These are phyloP conservation scores for Camelina hispida DNA, from an alignment of 345 rosid species.

Conservation along the genomic window DNA sequence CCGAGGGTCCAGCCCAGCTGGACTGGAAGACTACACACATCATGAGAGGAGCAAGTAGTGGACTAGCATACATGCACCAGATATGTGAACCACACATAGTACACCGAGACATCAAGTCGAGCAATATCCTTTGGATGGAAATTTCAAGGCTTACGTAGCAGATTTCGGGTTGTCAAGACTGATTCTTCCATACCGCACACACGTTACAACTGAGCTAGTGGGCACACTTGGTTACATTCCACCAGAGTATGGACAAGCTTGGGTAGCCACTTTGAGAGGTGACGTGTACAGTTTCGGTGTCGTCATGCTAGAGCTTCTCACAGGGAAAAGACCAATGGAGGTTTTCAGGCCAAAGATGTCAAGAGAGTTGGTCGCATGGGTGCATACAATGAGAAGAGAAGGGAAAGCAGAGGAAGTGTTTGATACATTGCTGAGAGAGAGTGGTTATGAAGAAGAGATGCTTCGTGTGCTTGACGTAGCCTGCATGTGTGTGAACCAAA, in stretches of 20 bases:
- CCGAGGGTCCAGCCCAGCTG: conserved; percentile 58
- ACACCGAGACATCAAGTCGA: conserved; percentile 69
- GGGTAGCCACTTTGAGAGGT: conserved; percentile 69
- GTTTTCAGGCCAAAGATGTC: conserved; percentile 61
- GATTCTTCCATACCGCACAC: conserved; percentile 66
- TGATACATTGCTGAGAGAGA: conserved; percentile 52
- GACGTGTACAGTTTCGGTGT: conserved; percentile 72
- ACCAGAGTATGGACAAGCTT: conserved; percentile 71
- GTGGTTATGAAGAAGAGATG: conserved; percentile 58
- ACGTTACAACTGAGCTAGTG: conserved; percentile 68
- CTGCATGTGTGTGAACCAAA: conserved; percentile 65
- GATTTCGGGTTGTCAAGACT: conserved; percentile 67
- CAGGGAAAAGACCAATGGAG: conserved; percentile 66
- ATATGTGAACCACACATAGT: conserved; percentile 70
- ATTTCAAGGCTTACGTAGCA: conserved; percentile 61
- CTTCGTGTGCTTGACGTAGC: conserved; percentile 62
- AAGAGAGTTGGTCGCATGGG: conserved; percentile 65
- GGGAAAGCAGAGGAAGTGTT: conserved; percentile 56
- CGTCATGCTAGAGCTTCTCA: conserved; percentile 63
- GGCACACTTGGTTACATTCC: conserved; percentile 71
- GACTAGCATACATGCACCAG: conserved; percentile 69
- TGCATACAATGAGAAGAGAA: conserved; percentile 51
- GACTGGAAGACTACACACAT: conserved; percentile 65
- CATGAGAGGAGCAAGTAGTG: conserved; percentile 55
- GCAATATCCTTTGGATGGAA: conserved; percentile 65